These are phyloP conservation scores for Pichia gijzeniarum DNA, from an alignment of 805 yeast genomes.

Conservation along the genomic window DNA sequence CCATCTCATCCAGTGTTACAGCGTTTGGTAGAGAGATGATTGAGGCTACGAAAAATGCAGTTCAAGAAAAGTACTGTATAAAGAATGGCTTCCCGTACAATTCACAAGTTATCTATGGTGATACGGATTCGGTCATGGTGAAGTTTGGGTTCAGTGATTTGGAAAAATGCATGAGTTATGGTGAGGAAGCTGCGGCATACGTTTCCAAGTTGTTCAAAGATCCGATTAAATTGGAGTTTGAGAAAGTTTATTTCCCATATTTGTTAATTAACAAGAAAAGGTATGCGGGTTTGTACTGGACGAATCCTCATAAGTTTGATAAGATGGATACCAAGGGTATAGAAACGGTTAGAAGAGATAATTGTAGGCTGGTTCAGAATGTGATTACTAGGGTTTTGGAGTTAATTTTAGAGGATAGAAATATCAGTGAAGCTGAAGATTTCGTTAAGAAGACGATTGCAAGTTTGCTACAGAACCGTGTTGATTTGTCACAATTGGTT, in stretches of 20 bases:
- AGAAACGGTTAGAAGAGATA: constrained; percentile 97
- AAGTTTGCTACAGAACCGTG: constrained; percentile 81
- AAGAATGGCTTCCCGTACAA: constrained; percentile 80
- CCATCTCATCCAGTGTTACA: constrained; percentile 92
- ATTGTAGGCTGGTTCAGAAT: constrained; percentile 88
- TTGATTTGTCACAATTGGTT: constrained; percentile 88
- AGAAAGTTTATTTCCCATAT: constrained; percentile 93
- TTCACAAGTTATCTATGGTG: constrained; percentile 93
- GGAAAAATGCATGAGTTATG: constrained; percentile 80
- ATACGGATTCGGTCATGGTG: constrained; percentile 99
- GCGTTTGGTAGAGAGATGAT: constrained; percentile 97
- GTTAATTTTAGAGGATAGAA: constrained; percentile 77
- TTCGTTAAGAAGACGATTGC: constrained; percentile 86
- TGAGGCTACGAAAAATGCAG: constrained; percentile 81
- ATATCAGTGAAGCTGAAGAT: constrained; percentile 75
- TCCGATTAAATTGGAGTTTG: constrained; percentile 94
- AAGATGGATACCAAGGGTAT: constrained; percentile 98
- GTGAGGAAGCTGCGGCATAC: constrained; percentile 87
- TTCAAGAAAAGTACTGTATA: constrained; percentile 71
- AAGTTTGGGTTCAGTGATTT: constrained; percentile 83
- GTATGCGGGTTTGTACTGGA: constrained; percentile 97
- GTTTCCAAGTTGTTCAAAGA: constrained; percentile 74
- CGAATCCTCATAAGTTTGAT: constrained; percentile 83
- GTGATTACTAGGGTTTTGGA: constrained; percentile 90
- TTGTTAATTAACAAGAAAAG: constrained; percentile 90